Evolutionary conservation across 179 eudicot species (phyloP), one percentile per base, ranked within the genome.

Genomic region (Amaranthus tricolor): DNA sequence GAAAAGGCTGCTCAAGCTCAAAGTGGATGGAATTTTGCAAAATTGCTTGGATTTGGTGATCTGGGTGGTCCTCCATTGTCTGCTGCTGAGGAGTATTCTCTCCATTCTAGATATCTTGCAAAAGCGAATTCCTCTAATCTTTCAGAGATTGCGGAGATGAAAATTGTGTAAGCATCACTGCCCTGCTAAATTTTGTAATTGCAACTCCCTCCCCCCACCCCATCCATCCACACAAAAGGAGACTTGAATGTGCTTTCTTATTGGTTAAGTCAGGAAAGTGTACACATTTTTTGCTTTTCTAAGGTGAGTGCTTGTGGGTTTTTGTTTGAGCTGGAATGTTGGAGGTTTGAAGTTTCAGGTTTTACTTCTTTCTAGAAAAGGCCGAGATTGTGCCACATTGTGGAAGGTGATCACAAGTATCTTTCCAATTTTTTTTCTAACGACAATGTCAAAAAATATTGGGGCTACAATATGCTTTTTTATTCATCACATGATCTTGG

Each of bases 131-230:
- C 96, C 76, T 86, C 88, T 66, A 91, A 93, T 85, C 97, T 89
- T 77, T 85, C 97, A n/a, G 97, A 95, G 79, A 91, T 95, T 85
- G 95, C 98, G 64, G 98, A 95, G 81, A 95, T 93, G 98, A 95
- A 88, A 84, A 95, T 95, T 80, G 88, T 95, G 98, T 95, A 89
- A 88, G 97, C 66, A 40, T 45, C 24, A 57, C 24, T 49, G 47
- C 49, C 72, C 66, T n/a, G 44, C 74, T 13, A 24, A 58, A 49
- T 60, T 9, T 73, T 8, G 65, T 82, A 3, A 16, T 16, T 58
- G 20, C 21, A 15, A 2, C 40, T 7, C 50, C 24, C 60, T 49
- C 15, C 62, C 62, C 10, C 19, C 0, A 44, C 56, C 15, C 62
- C 9, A 6, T 58, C 21, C 19, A 0, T 55, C 59, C 16, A 5